phyloP scores from a whole-genome alignment of 306 rosid genomes.

The Fagus crenata region DNA sequence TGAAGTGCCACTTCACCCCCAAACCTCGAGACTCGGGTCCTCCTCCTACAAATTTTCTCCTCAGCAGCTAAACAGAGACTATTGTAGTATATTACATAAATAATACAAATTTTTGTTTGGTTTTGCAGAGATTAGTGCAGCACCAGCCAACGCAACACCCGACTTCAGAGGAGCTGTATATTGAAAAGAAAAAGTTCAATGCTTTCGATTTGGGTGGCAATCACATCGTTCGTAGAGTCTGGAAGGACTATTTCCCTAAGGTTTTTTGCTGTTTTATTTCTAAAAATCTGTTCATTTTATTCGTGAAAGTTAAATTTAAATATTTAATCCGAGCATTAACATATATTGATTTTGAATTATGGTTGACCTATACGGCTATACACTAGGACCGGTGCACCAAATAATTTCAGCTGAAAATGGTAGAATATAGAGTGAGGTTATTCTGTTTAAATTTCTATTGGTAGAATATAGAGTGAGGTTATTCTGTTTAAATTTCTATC shows the following conservation, averaged over 20 bases:
- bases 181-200: slow-evolving; percentile 73
- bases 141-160: slow-evolving; percentile 86
- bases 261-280: slow-evolving; percentile 25
- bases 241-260: slow-evolving; percentile 82
- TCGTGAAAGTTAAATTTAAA: background rate
- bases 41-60: background rate
- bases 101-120: background rate
- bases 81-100: background rate
- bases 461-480: too few species aligned
- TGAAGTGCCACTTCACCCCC: too few species aligned
- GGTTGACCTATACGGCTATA: too few species aligned
- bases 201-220: slow-evolving; percentile 93
- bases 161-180: slow-evolving; percentile 80
- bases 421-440: too few species aligned
- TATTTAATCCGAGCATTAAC: background rate
- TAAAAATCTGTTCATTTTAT: slow-evolving; percentile 7
- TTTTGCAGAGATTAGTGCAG: slow-evolving; percentile 71
- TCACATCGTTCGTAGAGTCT: slow-evolving; percentile 84
- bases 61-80: background rate
- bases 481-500: too few species aligned
- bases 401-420: too few species aligned
- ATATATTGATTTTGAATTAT: too few species aligned
- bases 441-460: too few species aligned
- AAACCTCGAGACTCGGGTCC: too few species aligned
- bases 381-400: too few species aligned